Evolutionary conservation across 164 flowering plant genomes (phyloP).

Genomic region (Nymphaea colorata): DNA sequence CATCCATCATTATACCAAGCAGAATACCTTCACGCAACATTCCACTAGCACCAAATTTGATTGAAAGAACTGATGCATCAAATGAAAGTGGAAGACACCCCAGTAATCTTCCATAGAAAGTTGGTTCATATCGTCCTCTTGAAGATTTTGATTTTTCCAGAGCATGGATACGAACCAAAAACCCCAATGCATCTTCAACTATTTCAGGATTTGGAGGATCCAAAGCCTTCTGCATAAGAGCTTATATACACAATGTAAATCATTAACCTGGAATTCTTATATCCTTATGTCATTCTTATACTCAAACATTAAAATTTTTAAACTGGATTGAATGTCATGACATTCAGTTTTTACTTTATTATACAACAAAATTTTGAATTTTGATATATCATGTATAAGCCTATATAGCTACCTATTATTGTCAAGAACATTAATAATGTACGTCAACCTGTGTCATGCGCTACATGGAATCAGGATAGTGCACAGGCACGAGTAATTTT

Average conservation of each 20-base stretch:
- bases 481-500: too few species aligned
- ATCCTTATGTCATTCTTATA: too few species aligned
- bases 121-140: slow-evolving; percentile 81
- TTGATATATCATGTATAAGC: too few species aligned
- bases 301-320: too few species aligned
- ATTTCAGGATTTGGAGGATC: slow-evolving; percentile 77
- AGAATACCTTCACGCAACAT: slow-evolving; percentile 85
- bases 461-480: too few species aligned
- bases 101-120: slow-evolving; percentile 78
- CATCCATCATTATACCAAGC: slow-evolving; percentile 77
- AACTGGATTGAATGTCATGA: too few species aligned
- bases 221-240: slow-evolving; percentile 71
- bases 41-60: slow-evolving; percentile 77
- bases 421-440: too few species aligned
- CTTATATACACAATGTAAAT: slow-evolving; percentile 18
- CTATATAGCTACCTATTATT: too few species aligned
- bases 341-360: too few species aligned
- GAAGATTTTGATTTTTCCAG: slow-evolving; percentile 32
- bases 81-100: slow-evolving; percentile 72
- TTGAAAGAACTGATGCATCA: slow-evolving; percentile 73
- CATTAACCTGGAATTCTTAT: too few species aligned
- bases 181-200: slow-evolving; percentile 69
- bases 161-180: slow-evolving; percentile 57
- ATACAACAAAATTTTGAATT: too few species aligned
- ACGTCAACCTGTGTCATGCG: too few species aligned